Conservation (phyloP, 225 moss, liverwort and hornwort genomes). For the Lunularia cruciata region DNA sequence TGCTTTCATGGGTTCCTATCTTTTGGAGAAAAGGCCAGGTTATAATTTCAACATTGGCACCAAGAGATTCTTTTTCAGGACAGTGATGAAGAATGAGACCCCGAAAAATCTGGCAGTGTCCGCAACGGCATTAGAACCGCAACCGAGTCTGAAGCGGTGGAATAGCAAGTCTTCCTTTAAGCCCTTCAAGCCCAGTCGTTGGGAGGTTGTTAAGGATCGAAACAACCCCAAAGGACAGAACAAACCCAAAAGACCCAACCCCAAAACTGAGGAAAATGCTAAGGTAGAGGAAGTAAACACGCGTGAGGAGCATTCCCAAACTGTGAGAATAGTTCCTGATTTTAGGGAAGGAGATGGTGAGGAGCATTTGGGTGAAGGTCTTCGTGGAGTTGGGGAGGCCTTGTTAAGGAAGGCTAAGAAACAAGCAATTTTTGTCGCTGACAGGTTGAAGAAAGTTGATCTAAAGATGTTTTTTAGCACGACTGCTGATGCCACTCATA, state of each 20-base stretch:
- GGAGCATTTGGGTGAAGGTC: background rate
- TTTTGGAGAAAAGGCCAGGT: constrained; percentile 11
- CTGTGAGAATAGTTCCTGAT: background rate
- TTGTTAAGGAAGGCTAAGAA: constrained; percentile 23
- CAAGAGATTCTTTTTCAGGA: background rate
- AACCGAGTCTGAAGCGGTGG: constrained; percentile 27
- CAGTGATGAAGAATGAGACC: background rate
- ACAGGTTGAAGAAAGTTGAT: constrained; percentile 24
- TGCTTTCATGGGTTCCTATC: background rate
- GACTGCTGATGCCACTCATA: constrained; percentile 6
- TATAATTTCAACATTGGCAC: background rate
- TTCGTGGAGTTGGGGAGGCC: background rate
- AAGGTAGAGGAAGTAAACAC: background rate
- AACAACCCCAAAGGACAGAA: constrained; percentile 16
- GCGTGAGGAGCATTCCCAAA: too few species aligned
- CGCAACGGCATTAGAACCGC: constrained; percentile 34
- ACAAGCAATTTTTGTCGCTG: background rate
- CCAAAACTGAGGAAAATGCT: constrained; percentile 1
- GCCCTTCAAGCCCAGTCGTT: constrained; percentile 22
- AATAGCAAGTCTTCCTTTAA: background rate
- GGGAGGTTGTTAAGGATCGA: constrained; percentile 30
- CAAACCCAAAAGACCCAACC: constrained; percentile 22
- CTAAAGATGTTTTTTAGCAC: constrained; percentile 26
- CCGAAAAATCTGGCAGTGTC: background rate
- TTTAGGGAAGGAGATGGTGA: background rate